These are phyloP conservation scores for Boletus reticuloceps DNA, from an alignment of 768 basidiomycete species.

Conservation along the genomic window DNA sequence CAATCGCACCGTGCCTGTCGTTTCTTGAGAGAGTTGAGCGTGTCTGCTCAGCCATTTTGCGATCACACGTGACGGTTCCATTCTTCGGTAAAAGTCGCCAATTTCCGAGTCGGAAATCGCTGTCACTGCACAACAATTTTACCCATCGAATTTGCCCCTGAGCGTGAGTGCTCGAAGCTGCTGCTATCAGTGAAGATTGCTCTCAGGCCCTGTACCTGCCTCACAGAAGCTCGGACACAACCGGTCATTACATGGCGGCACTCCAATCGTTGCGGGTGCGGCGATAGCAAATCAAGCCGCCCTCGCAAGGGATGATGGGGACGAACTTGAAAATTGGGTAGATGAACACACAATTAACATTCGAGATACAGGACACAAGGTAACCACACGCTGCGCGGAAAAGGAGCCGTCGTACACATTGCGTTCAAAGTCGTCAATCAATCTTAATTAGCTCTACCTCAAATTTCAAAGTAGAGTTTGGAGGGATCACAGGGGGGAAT, in stretches of 20 bases:
- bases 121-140: no score
- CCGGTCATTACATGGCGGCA: no score
- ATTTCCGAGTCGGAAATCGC: no score
- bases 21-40: neutral
- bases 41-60: neutral
- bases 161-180: no score
- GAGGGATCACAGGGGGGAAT: slow-evolving; percentile 76
- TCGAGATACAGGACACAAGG: slow-evolving; percentile 26
- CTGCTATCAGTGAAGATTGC: no score
- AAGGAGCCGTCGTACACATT: slow-evolving; percentile 20
- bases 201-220: no score
- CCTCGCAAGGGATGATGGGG: neutral
- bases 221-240: no score
- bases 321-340: neutral
- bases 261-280: no score
- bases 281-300: no score
- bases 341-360: slow-evolving; percentile 19
- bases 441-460: slow-evolving; percentile 83
- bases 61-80: neutral
- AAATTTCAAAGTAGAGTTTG: slow-evolving; percentile 72
- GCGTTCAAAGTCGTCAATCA: slow-evolving; percentile 34
- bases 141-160: no score
- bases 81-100: no score
- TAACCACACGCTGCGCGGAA: slow-evolving; percentile 16
- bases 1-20: neutral